phyloP scores from a whole-genome alignment of 345 rosid species.

The Brassica nigra region DNA sequence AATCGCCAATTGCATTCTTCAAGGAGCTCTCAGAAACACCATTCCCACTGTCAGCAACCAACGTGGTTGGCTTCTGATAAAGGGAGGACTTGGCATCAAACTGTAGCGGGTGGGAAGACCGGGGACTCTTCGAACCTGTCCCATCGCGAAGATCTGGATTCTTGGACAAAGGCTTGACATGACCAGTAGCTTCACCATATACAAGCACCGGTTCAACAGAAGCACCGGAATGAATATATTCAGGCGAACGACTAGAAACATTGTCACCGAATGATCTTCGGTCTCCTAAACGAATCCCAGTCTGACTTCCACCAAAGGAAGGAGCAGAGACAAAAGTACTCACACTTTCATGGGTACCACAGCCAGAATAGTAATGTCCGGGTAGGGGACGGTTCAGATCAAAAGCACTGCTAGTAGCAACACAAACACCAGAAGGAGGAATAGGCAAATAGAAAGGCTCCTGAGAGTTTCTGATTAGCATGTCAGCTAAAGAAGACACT shows the following conservation, averaged over 20 bases:
- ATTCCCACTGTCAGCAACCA: slow-evolving; percentile 28
- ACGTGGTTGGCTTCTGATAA: slow-evolving; percentile 35
- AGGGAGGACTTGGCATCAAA: slow-evolving; percentile 41
- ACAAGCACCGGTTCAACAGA: slow-evolving; percentile 40
- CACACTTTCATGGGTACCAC: slow-evolving; percentile 37
- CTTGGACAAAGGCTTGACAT: slow-evolving; percentile 46
- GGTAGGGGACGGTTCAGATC: slow-evolving; percentile 11
- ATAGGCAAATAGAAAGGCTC: slow-evolving; percentile 38
- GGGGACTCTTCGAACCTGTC: slow-evolving; percentile 61
- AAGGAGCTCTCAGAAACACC: slow-evolving; percentile 29
- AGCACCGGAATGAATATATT: slow-evolving; percentile 39
- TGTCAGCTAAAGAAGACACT: slow-evolving; percentile 40
- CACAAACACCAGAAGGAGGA: slow-evolving; percentile 17
- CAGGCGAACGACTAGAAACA: slow-evolving; percentile 36
- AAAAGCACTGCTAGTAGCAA: slow-evolving; percentile 21
- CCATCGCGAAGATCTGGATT: slow-evolving; percentile 46
- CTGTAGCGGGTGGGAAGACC: slow-evolving; percentile 41
- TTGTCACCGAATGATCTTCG: slow-evolving; percentile 30
- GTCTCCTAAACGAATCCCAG: slow-evolving; percentile 40
- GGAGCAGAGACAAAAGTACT: slow-evolving; percentile 37
- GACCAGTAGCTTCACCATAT: slow-evolving; percentile 37
- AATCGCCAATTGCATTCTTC: slow-evolving; percentile 41
- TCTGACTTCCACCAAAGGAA: slow-evolving; percentile 43
- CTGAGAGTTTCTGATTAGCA: slow-evolving; percentile 40
- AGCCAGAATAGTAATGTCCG: slow-evolving; percentile 19